Base-by-base conservation (phyloP, 2,329 filamentous ascomycete species). In the Aspergillus oerlinghausenensis region DNA sequence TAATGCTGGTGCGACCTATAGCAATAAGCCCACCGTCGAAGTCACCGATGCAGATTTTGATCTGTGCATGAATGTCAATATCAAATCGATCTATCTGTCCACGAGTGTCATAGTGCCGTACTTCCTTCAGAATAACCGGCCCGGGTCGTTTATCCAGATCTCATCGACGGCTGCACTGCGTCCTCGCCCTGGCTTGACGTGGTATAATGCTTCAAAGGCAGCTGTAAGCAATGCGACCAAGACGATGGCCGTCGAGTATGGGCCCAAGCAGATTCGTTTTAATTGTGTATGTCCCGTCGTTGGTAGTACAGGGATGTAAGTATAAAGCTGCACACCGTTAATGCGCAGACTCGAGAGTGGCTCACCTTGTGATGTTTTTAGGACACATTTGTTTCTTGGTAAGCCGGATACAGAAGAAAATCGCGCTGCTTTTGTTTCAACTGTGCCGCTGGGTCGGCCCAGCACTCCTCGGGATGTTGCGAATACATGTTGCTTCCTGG, bases 401-500 rank as follows among this genome's bases (percentile, higher is more conserved):
- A 67, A 71, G 19, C 69, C 70, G 0, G 67, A 73, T 56, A 75
- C 69, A 5, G 66, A 70, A 11, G 74, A 75, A 59, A 75, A 76
- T 55, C 65, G 69, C 29, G 65, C 65, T 19, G 69, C 69, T 42
- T 75, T 76, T 55, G 57, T 74, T 19, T 66, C 68, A 6, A 73
- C 67, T 32, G 67, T 77, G 8, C 74, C 73, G 0, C 49, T 77
- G 21, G 73, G 73, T 7, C 64, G 74, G 25, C 62, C 67, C 7
- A 69, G 67, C 28, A 69, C 68, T 6, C 63, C 72, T 2, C 74
- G 76, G 8, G 88, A 90, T 69, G 80, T 90, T 28, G 87, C 84
- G 1, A 88, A 88, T 66, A 84, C 86, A 4, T 85, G 82, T 56
- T 79, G 84, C 23, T 91, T 85, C 66, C 70, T 90, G 49, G 85